Evolutionary conservation across 129 eudicot species (phyloP), one percentile per base, ranked within the genome.

Genomic region (Silybum marianum): DNA sequence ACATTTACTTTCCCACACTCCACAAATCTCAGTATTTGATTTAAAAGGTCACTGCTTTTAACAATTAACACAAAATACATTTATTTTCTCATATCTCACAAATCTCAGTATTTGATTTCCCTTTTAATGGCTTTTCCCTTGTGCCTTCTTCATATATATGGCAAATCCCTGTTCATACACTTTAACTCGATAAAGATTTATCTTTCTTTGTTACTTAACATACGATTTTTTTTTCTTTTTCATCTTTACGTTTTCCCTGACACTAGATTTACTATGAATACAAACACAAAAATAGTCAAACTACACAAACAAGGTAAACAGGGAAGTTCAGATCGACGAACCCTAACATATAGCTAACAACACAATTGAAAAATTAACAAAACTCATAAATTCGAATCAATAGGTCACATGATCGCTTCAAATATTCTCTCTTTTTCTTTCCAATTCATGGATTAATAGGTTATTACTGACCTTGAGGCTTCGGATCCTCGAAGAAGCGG

Each of bases 401-500:
- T 6, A 82, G 63, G 81, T 54, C 81, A 36, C 28, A 30, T 18
- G 81, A 82, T 75, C 39, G 75, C 70, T 81, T 65, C 67, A 18
- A 10, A 40, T 23, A 32, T 7, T 12, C 13, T 24, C 7, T 58
- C 66, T n/a, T 38, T 36, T 58, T 38, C 23, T 13, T 26, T 62
- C 21, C 3, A 72, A 62, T 10, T 40, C 1, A 74, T 28, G 38
- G 18, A 48, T 82, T 40, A 19, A 60, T 38, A 5, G 19, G 48
- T 13, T 40, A 25, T 36, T 9, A 77, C 82, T 14, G 69, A 92
- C 99, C 97, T 92, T 95, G 60, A 84, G 88, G 78, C 68, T 84
- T 82, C 93, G 78, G 72, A 95, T 87, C 44, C 96, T 91, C 34
- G 98, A 91, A 73, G 90, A 88, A 44, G 92, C 90, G 6, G 89